Conservation (phyloP, 2,329 filamentous ascomycete species). For the Paraphaeosphaeria minitans region DNA sequence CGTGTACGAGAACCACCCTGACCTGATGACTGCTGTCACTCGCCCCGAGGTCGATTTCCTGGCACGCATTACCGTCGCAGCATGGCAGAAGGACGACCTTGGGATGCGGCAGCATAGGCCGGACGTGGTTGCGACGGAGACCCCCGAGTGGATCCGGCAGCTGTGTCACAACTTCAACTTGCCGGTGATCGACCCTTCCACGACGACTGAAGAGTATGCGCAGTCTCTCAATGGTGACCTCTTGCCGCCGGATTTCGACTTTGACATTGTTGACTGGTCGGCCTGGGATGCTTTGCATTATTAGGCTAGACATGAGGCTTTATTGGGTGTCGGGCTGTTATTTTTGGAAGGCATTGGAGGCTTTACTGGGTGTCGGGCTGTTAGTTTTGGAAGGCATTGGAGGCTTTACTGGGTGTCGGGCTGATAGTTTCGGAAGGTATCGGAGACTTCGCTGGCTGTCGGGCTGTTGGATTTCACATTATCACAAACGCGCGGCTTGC, state of each 20-base stretch:
- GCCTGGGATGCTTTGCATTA: not conserved
- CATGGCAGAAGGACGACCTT: not conserved
- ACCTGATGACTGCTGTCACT: not conserved
- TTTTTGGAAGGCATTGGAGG: too few species aligned
- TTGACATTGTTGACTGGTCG: not conserved
- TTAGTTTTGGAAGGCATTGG: too few species aligned
- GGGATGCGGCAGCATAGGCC: not conserved
- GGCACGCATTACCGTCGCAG: not conserved
- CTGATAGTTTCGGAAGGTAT: too few species aligned
- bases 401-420: too few species aligned
- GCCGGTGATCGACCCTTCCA: not conserved
- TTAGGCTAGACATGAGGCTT: not conserved
- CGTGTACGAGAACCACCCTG: not conserved
- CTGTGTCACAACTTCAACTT: not conserved
- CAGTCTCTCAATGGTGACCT: not conserved
- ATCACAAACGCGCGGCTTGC: too few species aligned
- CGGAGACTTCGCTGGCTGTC: too few species aligned
- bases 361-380: too few species aligned
- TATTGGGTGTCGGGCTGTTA: too few species aligned
- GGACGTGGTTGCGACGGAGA: not conserved
- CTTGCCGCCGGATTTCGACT: not conserved
- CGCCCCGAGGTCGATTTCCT: not conserved
- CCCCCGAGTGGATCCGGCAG: not conserved
- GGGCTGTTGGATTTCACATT: too few species aligned
- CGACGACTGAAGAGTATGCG: not conserved